A percentile compares a stretch with the other conserved stretches of the same genome.
phyloP scores from a whole-genome alignment of 768 basidiomycete species.

The Amanita molliuscula region DNA sequence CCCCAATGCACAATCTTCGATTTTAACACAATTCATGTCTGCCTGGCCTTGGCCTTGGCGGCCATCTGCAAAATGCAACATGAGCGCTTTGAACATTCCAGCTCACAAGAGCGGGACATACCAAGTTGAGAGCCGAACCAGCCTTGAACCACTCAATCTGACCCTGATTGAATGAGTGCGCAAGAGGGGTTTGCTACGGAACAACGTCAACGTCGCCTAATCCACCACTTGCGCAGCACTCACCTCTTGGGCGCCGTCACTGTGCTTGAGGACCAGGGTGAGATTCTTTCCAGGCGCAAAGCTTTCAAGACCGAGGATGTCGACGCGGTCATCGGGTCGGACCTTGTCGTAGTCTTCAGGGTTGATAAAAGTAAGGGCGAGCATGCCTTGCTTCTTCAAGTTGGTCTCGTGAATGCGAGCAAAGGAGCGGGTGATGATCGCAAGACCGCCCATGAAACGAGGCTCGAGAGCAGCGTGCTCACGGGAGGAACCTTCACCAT shows the following conservation, averaged over 20 bases:
- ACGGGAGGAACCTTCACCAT: slow-evolving; percentile 96
- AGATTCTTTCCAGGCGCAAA: slow-evolving; percentile 93
- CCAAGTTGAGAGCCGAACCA: slow-evolving; percentile 86
- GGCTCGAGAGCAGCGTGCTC: slow-evolving; percentile 97
- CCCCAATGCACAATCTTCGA: background rate
- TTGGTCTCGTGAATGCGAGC: slow-evolving; percentile 98
- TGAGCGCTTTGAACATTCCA: slow-evolving; percentile 6
- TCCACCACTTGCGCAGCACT: slow-evolving; percentile 11
- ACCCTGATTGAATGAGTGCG: slow-evolving; percentile 94
- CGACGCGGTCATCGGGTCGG: slow-evolving; percentile 77
- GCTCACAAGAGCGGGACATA: slow-evolving; percentile 21
- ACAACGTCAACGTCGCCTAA: slow-evolving; percentile 9
- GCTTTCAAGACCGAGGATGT: slow-evolving; percentile 78
- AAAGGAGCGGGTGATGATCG: slow-evolving; percentile 93
- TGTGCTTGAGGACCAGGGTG: slow-evolving; percentile 72
- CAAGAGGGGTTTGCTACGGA: slow-evolving; percentile 58
- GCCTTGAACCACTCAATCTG: slow-evolving; percentile 99
- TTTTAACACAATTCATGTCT: background rate
- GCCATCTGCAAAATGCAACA: slow-evolving; percentile 41
- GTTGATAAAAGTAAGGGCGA: slow-evolving; percentile 88
- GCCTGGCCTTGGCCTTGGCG: slow-evolving; percentile 31
- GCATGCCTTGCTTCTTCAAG: slow-evolving; percentile 99
- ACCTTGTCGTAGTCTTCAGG: slow-evolving; percentile 93
- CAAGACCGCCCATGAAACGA: slow-evolving; percentile 88
- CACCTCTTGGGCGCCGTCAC: slow-evolving; percentile 65